Base-by-base conservation (phyloP, 176 grass and related monocot genomes). In the Ananas comosus region DNA sequence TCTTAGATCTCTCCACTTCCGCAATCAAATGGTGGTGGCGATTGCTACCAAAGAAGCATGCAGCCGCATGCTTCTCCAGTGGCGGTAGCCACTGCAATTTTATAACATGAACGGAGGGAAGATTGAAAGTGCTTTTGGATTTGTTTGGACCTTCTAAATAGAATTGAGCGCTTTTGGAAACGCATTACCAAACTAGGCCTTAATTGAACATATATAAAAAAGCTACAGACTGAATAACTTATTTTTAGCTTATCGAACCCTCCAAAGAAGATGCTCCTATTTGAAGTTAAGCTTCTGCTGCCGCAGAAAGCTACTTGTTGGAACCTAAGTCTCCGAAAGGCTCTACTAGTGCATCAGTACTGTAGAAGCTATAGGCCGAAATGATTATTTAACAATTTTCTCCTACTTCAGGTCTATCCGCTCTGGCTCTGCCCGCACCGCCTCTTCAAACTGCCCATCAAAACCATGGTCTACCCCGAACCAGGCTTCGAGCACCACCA, bases 361-460 rank as follows among this genome's bases (percentile, higher is more conserved):
- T 57, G 13, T 57, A 16, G 53, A 17, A 10, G 14, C 53, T 57
- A 17, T 17, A 6, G 14, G 33, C n/a, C 14, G 12, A 57, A 17
- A 17, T 57, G 13, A 0, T 13, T 57, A 17, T 17, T 57, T 57
- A 61, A 18, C 21, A 6, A 18, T 61, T 7, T 69, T 11, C 13
- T 10, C 68, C 2, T 70, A 42, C 69, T 12, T 50, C 76, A 99
- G 94, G 72, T 99, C 8, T 99, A 99, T 74, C 90, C 90, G 2
- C 51, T 99, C 52, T 99, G 95, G 95, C 47, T 99, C 53, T 94
- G 95, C 70, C 90, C 95, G 1, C 95, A 99, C 67, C 90, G 90
- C 2, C 70, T 99, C 24, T 99, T 87, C 87, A 99, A 91, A 82
- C 86, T 90, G 9, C 95, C 95, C 0, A 85, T 94, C 65, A 99